Conservation (phyloP, 805 yeast species). For the Nakazawaea siamensis region DNA sequence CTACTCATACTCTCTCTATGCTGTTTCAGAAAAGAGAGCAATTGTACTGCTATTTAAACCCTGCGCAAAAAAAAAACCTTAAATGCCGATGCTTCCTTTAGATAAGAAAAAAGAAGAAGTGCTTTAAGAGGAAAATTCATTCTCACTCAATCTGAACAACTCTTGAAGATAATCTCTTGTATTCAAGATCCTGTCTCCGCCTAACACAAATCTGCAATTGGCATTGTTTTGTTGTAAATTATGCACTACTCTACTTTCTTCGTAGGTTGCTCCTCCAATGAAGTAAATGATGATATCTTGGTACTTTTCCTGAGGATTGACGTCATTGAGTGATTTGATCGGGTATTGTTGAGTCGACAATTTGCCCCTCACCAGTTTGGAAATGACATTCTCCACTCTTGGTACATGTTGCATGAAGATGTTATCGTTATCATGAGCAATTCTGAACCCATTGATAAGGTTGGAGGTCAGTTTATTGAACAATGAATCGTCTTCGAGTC, state of each 20-base stretch:
- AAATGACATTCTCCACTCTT: conserved; percentile 43
- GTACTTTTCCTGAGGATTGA: conserved; percentile 24
- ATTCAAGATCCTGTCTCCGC: conserved; percentile 61
- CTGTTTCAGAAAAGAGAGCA: too few relatives aligned
- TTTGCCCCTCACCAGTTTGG: conserved; percentile 31
- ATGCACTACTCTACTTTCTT: conserved; percentile 78
- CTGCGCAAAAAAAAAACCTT: too few relatives aligned
- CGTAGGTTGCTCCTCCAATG: conserved; percentile 88
- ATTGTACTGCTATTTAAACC: too few relatives aligned
- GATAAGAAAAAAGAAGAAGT: too few relatives aligned
- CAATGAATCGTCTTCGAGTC: conserved; percentile 28
- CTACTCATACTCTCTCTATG: too few relatives aligned
- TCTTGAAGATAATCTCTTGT: conserved; percentile 31
- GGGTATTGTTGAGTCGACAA: conserved; percentile 33
- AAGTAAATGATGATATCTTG: conserved; percentile 67
- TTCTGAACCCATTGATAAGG: conserved; percentile 26
- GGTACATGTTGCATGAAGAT: conserved; percentile 92
- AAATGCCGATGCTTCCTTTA: too few relatives aligned
- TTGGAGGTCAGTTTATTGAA: conserved; percentile 17
- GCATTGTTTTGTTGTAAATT: conserved; percentile 54
- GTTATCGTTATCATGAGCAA: conserved; percentile 42
- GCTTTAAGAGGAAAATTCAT: too few relatives aligned
- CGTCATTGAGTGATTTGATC: conserved; percentile 25
- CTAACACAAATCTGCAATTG: conserved; percentile 64
- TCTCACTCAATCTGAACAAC: conserved; percentile 14